Evolutionary conservation across 495 filamentous ascomycete species (phyloP), one percentile per base, ranked within the genome.

Genomic region (Trichocladium antarcticum): DNA sequence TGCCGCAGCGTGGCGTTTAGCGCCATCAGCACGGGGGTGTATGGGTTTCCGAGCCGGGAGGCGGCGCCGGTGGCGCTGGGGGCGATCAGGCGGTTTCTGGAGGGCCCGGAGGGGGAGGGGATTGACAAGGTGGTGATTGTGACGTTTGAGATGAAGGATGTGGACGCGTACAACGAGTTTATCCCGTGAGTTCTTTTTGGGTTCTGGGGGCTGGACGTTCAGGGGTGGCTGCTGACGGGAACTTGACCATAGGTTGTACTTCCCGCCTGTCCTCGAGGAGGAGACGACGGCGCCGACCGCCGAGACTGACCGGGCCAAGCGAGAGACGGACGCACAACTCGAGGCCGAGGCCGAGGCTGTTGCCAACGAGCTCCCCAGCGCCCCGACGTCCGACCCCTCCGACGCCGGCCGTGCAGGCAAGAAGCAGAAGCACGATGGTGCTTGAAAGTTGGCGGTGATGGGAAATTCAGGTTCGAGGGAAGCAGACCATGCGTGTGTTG

Each of bases 1-100:
- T 74, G 82, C 55, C 77, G 72, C 57, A 83, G 75, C 42, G 77
- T 98, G 46, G 92, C 87, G 0, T 97, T 98, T 57, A 74, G 77
- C 20, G 81, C 79, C 29, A 66, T 98, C 42, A 92, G 87, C 56
- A 95, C 90, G 9, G 92, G 92, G 1, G 60, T 94, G 0, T 97
- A 94, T 61, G 87, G 88, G 6, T 98, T 93, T 61, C 90, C 89
- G 4, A 83, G 78, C 57, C 49, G 57, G 2, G 71, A 80, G 27
- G 92, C 90, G 12, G 87, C 87, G 1, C 57, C 67, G 17, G 71
- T 78, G 35, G 92, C 85, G 2, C 63, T 83, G 44, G 67, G 72
- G 29, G 79, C 85, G 10, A 82, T 93, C 15, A 78, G 82, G 41
- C 63, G 70, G 24, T 96, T 87, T 58, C 58, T 97, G 49, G 37